These are phyloP conservation scores for Kodamaea kakaduensis DNA, from an alignment of 805 yeast species.

Conservation along the genomic window DNA sequence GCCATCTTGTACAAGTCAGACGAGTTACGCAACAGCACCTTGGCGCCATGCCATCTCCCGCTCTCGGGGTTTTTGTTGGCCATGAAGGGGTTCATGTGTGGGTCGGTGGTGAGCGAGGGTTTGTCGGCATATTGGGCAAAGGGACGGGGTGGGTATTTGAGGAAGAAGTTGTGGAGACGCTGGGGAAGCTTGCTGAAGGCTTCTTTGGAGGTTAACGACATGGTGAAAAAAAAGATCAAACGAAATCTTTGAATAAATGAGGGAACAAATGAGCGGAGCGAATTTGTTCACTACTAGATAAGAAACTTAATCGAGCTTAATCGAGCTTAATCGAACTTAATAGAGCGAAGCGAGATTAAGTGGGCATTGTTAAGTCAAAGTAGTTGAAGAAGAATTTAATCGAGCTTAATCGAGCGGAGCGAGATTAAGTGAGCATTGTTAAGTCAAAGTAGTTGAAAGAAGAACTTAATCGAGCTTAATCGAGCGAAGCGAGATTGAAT, in stretches of 20 bases:
- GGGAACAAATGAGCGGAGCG: too few relatives aligned
- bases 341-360: too few relatives aligned
- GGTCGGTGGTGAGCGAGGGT: slow-evolving; percentile 63
- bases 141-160: slow-evolving; percentile 83
- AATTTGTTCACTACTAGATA: too few relatives aligned
- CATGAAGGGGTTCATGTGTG: slow-evolving; percentile 79
- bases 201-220: slow-evolving; percentile 33
- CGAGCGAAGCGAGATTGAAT: too few relatives aligned
- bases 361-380: too few relatives aligned
- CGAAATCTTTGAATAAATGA: background rate
- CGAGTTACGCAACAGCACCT: slow-evolving; percentile 76
- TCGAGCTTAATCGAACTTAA: too few relatives aligned
- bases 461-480: too few relatives aligned
- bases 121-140: slow-evolving; percentile 58
- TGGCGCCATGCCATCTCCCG: slow-evolving; percentile 70
- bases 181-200: slow-evolving; percentile 64
- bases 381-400: too few relatives aligned
- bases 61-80: slow-evolving; percentile 83
- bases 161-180: slow-evolving; percentile 68
- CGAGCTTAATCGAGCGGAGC: too few relatives aligned
- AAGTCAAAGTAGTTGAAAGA: too few relatives aligned
- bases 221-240: slow-evolving; percentile 7
- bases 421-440: too few relatives aligned
- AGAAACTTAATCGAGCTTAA: too few relatives aligned
- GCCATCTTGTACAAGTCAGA: slow-evolving; percentile 83